These are phyloP conservation scores for Blastocystis sp. DNA, from an alignment of 352 stramenopile genomes.

Conservation along the genomic window DNA sequence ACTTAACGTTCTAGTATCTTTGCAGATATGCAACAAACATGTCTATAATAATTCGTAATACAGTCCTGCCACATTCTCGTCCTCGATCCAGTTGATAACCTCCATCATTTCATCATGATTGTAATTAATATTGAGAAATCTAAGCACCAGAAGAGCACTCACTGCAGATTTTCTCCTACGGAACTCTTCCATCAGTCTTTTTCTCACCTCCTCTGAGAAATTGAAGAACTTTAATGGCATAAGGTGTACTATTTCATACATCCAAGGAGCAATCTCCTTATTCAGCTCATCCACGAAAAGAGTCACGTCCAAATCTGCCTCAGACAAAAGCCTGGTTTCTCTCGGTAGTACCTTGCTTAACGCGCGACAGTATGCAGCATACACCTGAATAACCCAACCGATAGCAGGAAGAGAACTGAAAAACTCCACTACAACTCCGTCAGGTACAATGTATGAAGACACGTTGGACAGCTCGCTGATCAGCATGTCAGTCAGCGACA, in stretches of 20 bases:
- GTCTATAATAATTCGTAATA: not conserved
- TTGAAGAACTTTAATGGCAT: not conserved
- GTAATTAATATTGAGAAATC: not conserved
- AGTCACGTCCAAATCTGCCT: not conserved
- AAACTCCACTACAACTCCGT: not conserved
- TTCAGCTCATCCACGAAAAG: not conserved
- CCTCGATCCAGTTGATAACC: not conserved
- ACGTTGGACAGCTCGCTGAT: not conserved
- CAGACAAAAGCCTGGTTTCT: not conserved
- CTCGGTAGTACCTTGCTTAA: too few species aligned
- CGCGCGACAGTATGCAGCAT: not conserved
- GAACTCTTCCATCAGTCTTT: not conserved
- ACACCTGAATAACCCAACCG: not conserved
- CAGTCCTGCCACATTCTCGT: not conserved
- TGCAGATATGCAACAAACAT: not conserved
- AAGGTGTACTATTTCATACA: not conserved
- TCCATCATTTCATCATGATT: not conserved
- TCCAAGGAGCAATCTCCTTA: slow-evolving; percentile 17
- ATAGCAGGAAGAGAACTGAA: not conserved
- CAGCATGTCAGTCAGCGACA: not conserved
- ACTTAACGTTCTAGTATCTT: not conserved
- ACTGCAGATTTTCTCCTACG: not conserved
- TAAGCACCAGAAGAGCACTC: not conserved
- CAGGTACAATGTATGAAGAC: too few species aligned
- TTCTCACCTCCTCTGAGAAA: not conserved